phyloP scores from a whole-genome alignment of 306 rosid genomes.

The Quercus robur region DNA sequence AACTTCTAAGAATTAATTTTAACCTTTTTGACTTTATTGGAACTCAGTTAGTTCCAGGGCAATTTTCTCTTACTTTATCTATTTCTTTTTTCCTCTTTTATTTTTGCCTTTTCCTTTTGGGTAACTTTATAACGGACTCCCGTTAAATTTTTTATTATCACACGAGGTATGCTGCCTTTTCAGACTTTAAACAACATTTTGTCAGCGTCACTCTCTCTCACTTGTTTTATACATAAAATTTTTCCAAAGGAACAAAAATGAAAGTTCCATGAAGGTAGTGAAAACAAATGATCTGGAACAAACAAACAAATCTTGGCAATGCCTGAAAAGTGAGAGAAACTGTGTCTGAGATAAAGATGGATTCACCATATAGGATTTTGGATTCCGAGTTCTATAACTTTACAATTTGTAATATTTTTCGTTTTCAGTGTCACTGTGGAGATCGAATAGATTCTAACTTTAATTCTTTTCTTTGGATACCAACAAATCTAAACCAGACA shows the following conservation, averaged over 20 bases:
- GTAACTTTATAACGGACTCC: neutral
- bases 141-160: neutral
- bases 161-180: conserved; percentile 20
- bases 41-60: neutral
- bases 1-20: neutral
- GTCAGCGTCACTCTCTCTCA: neutral
- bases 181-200: conserved; percentile 31
- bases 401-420: neutral
- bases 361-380: neutral
- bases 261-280: conserved; percentile 39
- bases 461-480: conserved; percentile 26
- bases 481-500: conserved; percentile 42
- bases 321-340: conserved; percentile 3
- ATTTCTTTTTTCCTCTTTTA: neutral
- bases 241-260: conserved; percentile 31
- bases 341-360: neutral
- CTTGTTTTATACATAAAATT: neutral
- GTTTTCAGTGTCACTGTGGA: conserved; percentile 11
- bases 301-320: conserved; percentile 23
- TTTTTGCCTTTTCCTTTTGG: neutral
- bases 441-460: conserved; percentile 20
- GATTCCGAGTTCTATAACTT: neutral
- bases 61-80: neutral
- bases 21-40: conserved; percentile 5
- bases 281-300: neutral